These are phyloP conservation scores for Xerocomellus chrysenteron DNA, from an alignment of 768 basidiomycete genomes.

Conservation along the genomic window DNA sequence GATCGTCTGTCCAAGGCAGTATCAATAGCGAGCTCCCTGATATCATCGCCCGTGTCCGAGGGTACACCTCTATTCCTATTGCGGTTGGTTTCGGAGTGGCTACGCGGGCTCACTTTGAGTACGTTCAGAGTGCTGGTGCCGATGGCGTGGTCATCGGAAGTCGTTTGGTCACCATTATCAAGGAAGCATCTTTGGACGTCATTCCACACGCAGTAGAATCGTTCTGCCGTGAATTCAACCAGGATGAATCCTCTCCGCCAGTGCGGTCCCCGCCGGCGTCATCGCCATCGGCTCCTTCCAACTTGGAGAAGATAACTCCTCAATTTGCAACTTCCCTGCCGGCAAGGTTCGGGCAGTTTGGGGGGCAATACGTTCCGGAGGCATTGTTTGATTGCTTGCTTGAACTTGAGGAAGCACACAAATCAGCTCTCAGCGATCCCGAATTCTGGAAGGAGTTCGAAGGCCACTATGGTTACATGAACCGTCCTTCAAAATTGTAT, in stretches of 20 bases:
- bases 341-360: slow-evolving; percentile 89
- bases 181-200: slow-evolving; percentile 51
- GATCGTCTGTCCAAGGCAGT: slow-evolving; percentile 71
- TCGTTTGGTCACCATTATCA: slow-evolving; percentile 78
- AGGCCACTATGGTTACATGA: slow-evolving; percentile 89
- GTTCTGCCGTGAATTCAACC: slow-evolving; percentile 71
- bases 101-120: slow-evolving; percentile 83
- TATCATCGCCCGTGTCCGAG: slow-evolving; percentile 79
- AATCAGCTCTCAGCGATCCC: slow-evolving; percentile 81
- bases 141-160: slow-evolving; percentile 96
- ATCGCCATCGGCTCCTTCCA: neutral
- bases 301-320: slow-evolving; percentile 7
- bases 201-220: slow-evolving; percentile 57
- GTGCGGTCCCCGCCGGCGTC: neutral
- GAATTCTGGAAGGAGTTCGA: slow-evolving; percentile 91
- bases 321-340: slow-evolving; percentile 56
- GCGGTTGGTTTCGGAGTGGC: slow-evolving; percentile 98
- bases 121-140: slow-evolving; percentile 83
- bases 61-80: slow-evolving; percentile 76
- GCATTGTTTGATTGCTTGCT: slow-evolving; percentile 88
- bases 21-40: slow-evolving; percentile 80
- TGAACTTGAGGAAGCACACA: slow-evolving; percentile 91
- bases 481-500: slow-evolving; percentile 90
- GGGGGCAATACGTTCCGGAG: slow-evolving; percentile 97
- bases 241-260: slow-evolving; percentile 36